Percentiles rank a stretch among this genome's conserved stretches.
These are phyloP conservation scores for Bimuria novae-zelandiae DNA, from an alignment of 2,329 filamentous ascomycete genomes.

Conservation along the genomic window DNA sequence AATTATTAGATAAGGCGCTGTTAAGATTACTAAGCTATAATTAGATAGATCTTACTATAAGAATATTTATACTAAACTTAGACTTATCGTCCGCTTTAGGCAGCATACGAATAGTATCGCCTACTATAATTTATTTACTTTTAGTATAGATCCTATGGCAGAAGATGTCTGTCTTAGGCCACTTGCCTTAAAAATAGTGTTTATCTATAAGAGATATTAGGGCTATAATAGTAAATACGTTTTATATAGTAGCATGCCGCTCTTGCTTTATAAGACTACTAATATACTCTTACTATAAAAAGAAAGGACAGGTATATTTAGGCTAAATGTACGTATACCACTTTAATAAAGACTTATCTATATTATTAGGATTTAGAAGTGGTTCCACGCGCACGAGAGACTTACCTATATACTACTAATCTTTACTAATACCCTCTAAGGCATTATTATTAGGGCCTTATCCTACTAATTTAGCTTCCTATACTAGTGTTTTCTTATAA, in stretches of 20 bases:
- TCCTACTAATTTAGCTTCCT: conserved; percentile 63
- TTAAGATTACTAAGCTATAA: conserved; percentile 56
- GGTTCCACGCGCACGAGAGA: conserved; percentile 64
- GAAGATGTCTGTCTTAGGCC: conserved; percentile 59
- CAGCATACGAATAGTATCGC: conserved; percentile 59
- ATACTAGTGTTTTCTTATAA: conserved; percentile 50
- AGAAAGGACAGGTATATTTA: conserved; percentile 60
- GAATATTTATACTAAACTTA: conserved; percentile 57
- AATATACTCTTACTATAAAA: conserved; percentile 58
- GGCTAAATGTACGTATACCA: conserved; percentile 61
- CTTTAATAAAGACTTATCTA: conserved; percentile 57
- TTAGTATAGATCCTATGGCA: conserved; percentile 62
- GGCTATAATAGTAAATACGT: conserved; percentile 60
- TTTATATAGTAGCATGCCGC: conserved; percentile 59
- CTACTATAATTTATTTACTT: conserved; percentile 58
- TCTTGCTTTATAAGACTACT: conserved; percentile 44
- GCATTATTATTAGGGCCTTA: conserved; percentile 54
- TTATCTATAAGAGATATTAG: conserved; percentile 59
- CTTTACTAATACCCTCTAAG: conserved; percentile 49
- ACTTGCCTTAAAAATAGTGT: conserved; percentile 57
- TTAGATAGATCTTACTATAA: conserved; percentile 59
- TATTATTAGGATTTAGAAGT: conserved; percentile 55
- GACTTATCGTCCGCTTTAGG: conserved; percentile 25
- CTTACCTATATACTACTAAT: conserved; percentile 52
- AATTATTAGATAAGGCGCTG: conserved; percentile 51